A percentile compares a stretch with the other conserved stretches of the same genome.
Evolutionary conservation across 2,329 filamentous ascomycete species (phyloP).

Genomic region (Colletotrichum chlorophyti): DNA sequence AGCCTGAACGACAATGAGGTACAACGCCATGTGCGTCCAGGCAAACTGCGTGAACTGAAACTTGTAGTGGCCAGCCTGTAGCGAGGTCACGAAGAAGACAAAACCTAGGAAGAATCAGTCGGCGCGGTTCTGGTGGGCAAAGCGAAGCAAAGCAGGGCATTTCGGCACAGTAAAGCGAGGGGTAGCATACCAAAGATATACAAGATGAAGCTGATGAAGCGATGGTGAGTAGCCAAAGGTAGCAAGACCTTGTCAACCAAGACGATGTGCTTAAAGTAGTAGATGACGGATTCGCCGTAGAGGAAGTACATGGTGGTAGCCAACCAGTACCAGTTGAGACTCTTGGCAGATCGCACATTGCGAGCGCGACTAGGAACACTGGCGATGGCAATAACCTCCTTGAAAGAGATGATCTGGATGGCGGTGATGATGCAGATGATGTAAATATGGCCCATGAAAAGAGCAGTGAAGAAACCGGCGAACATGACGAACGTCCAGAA

Average conservation of each 20-base stretch:
- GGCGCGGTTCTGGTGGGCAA: no score
- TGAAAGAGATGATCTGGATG: slow-evolving; percentile 96
- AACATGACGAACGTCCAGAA: slow-evolving; percentile 99
- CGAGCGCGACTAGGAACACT: slow-evolving; percentile 92
- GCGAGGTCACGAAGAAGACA: slow-evolving; percentile 94
- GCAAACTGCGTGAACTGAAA: slow-evolving; percentile 99
- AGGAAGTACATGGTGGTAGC: slow-evolving; percentile 99
- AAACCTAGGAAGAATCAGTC: slow-evolving; percentile 70
- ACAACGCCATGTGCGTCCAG: slow-evolving; percentile 99
- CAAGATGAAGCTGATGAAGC: slow-evolving; percentile 98
- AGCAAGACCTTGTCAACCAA: slow-evolving; percentile 92
- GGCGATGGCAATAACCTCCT: slow-evolving; percentile 97
- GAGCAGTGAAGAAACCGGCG: slow-evolving; percentile 84
- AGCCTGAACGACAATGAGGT: slow-evolving; percentile 95
- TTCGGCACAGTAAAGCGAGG: no score
- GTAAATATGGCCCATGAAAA: slow-evolving; percentile 98
- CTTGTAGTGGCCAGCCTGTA: slow-evolving; percentile 94
- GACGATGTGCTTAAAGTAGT: slow-evolving; percentile 99
- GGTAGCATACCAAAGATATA: slow-evolving; percentile 85
- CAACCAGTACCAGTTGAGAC: slow-evolving; percentile 98
- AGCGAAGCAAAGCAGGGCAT: no score
- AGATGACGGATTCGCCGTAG: slow-evolving; percentile 98
- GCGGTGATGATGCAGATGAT: slow-evolving; percentile 92
- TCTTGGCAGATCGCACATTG: slow-evolving; percentile 92
- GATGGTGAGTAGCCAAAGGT: slow-evolving; percentile 93